Evolutionary conservation across 1,284 basidiomycete species (phyloP), one percentile per base, ranked within the genome.

Genomic region (Peniophora sp.): DNA sequence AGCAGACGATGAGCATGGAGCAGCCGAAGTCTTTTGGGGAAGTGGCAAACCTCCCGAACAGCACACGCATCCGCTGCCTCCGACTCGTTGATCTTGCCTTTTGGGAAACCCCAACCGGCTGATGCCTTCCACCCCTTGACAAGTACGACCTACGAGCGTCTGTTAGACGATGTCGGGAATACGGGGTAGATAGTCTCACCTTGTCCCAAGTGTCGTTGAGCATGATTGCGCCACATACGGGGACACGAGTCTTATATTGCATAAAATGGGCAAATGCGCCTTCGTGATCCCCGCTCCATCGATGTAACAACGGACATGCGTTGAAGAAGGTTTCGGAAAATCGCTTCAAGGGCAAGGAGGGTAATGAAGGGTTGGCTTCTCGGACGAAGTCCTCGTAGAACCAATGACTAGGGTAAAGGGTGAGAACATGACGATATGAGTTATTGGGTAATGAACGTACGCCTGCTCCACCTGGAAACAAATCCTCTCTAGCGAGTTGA

Each of bases 401-500:
- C 97, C 97, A 99, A 68, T 99, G 96, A 17, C 94, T 97, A 64
- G 9, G 51, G 11, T 24, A 45, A 42, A 23, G 37, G 24, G 18
- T 43, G 52, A 12, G 32, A 45, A 41, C 53, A 49, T 50, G 36
- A 44, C 18, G 18, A 34, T 48, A 39, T 41, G 34, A 36, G 12
- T 32, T 48, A n/a, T 43, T 15, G 43, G 50, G 17, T 60, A 54
- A 56, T 48, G 41, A 32, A 67, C 92, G 62, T 67, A 97, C 91
- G 97, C 97, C 78, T 98, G 95, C 70, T 99, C 97, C 53, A 98
- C 93, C 71, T 99, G 97, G 72, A 99, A 99, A 71, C 93, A 97
- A 62, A 99, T 85, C 55, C 97, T 83, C 65, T 97, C 93, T 54
- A 97, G 77, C 20, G 88, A 92, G 48, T 81, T 81, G 53, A 96